Conservation (phyloP, 2,329 filamentous ascomycete genomes). For the Stemphylium lycopersici region DNA sequence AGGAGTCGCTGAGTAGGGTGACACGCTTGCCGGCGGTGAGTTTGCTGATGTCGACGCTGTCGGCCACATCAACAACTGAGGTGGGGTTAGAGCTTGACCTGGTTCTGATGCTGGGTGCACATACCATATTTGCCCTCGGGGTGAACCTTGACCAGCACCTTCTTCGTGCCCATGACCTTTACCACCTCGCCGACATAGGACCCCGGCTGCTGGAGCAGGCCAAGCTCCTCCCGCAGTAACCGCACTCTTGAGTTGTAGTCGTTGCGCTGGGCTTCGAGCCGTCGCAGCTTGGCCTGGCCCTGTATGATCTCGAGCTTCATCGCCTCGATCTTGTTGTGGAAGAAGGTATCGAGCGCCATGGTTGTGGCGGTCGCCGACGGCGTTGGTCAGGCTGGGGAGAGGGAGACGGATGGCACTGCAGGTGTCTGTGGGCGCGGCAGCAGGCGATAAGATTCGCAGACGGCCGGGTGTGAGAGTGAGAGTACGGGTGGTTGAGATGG, state of each 20-base stretch:
- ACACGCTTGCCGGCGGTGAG: slow-evolving; percentile 98
- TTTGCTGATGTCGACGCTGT: slow-evolving; percentile 92
- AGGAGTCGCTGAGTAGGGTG: slow-evolving; percentile 93
- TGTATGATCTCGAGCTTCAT: slow-evolving; percentile 99
- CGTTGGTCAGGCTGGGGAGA: slow-evolving; percentile 10
- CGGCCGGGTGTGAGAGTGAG: not conserved
- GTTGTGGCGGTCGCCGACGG: slow-evolving; percentile 52
- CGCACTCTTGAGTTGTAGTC: slow-evolving; percentile 99
- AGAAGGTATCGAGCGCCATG: slow-evolving; percentile 99
- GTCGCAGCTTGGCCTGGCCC: slow-evolving; percentile 91
- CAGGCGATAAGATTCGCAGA: not conserved
- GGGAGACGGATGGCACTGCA: not conserved
- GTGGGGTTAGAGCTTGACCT: slow-evolving; percentile 5
- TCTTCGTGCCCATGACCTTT: slow-evolving; percentile 99
- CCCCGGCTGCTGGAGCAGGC: slow-evolving; percentile 92
- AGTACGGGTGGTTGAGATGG: not conserved
- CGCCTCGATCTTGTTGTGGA: slow-evolving; percentile 99
- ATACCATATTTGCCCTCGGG: slow-evolving; percentile 99
- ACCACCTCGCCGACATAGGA: slow-evolving; percentile 99
- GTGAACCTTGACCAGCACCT: slow-evolving; percentile 98
- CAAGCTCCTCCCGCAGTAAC: slow-evolving; percentile 91
- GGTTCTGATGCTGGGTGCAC: slow-evolving; percentile 36
- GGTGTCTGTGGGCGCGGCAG: not conserved
- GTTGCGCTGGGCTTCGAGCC: slow-evolving; percentile 96
- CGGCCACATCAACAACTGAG: slow-evolving; percentile 93